Evolutionary conservation across 2,329 filamentous ascomycete species (phyloP), one percentile per base, ranked within the genome.

Genomic region (Colletotrichum costaricense): DNA sequence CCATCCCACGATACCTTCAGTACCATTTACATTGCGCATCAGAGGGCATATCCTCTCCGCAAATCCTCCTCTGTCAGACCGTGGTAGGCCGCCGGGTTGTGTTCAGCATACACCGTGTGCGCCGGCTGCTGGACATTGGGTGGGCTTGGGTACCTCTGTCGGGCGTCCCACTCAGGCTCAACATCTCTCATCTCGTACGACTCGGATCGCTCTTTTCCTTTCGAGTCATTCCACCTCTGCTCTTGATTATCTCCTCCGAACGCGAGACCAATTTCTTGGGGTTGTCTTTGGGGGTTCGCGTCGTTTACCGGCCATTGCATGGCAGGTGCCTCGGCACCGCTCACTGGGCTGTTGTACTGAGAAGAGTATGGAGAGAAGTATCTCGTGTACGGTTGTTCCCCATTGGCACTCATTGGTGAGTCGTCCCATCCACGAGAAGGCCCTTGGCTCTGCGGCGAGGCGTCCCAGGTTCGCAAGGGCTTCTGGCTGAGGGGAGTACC

Each of bases 281-380:
- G 76, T 16, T 76, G 67, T 38, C 78, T 1, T 46, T n/a, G 14
- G 7, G 55, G 33, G 14, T 14, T 28, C 2, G 30, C n/a, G 1
- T n/a, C 77, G 70, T 79, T 75, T 1, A 59, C 57, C 11, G 84
- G 86, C 86, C 85, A 87, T 19, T 80, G 76, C 75, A 80, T 79
- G 11, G 76, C 75, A 0, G 78, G 76, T 2, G 30, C 30, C 89
- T 86, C 86, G 1, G 80, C 80, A 0, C 82, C 86, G 66, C 84
- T 88, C 72, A 89, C 84, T 1, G 90, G 90, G 2, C 71, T 73
- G n/a, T 73, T 73, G 80, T 87, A 91, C 72, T 90, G 88, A 54
- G 89, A 90, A 24, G 84, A 85, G 77, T 92, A 92, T 0, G 90
- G 90, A 4, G 89, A 91, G 75, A 90, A 86, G 80, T 91, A 90